Conservation (phyloP, 2,329 filamentous ascomycete genomes). For the Thelonectria olida region DNA sequence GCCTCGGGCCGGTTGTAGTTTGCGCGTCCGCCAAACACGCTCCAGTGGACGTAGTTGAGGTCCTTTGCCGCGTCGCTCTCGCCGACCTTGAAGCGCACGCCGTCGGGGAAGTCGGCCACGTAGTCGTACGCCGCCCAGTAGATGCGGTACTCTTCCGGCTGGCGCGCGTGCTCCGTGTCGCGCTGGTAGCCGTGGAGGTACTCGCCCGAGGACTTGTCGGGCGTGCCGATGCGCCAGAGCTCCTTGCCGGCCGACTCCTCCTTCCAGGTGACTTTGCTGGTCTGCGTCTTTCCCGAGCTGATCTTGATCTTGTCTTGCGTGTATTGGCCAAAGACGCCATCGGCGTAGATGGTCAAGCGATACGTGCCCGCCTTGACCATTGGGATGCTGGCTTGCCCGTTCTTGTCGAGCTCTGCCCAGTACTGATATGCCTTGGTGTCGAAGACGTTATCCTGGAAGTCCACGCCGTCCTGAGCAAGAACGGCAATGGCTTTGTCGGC, state of each 20-base stretch:
- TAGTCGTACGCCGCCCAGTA: slow-evolving; percentile 72
- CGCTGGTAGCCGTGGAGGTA: slow-evolving; percentile 65
- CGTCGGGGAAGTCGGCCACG: slow-evolving; percentile 65
- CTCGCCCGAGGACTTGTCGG: slow-evolving; percentile 69
- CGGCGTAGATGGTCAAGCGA: slow-evolving; percentile 70
- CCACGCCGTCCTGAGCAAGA: slow-evolving; percentile 49
- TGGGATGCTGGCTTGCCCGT: slow-evolving; percentile 61
- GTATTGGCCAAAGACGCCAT: slow-evolving; percentile 69
- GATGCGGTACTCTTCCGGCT: slow-evolving; percentile 66
- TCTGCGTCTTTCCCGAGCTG: slow-evolving; percentile 46
- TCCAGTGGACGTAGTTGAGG: slow-evolving; percentile 74
- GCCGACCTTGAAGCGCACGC: slow-evolving; percentile 67
- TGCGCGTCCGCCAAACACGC: slow-evolving; percentile 66
- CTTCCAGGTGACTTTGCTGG: slow-evolving; percentile 55
- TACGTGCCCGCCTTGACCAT: slow-evolving; percentile 67
- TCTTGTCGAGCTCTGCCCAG: slow-evolving; percentile 62
- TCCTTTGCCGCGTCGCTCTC: slow-evolving; percentile 57
- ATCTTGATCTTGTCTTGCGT: slow-evolving; percentile 60
- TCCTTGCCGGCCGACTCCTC: slow-evolving; percentile 66
- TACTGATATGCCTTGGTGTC: slow-evolving; percentile 68
- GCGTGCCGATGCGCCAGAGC: slow-evolving; percentile 69
- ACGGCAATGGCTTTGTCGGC: slow-evolving; percentile 64
- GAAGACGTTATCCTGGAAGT: slow-evolving; percentile 55
- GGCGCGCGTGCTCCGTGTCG: slow-evolving; percentile 57
- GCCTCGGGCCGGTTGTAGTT: slow-evolving; percentile 56